Evolutionary conservation across 2,329 filamentous ascomycete genomes (phyloP), one percentile per base, ranked within the genome.

Genomic region (Neocatenulostroma microsporum): DNA sequence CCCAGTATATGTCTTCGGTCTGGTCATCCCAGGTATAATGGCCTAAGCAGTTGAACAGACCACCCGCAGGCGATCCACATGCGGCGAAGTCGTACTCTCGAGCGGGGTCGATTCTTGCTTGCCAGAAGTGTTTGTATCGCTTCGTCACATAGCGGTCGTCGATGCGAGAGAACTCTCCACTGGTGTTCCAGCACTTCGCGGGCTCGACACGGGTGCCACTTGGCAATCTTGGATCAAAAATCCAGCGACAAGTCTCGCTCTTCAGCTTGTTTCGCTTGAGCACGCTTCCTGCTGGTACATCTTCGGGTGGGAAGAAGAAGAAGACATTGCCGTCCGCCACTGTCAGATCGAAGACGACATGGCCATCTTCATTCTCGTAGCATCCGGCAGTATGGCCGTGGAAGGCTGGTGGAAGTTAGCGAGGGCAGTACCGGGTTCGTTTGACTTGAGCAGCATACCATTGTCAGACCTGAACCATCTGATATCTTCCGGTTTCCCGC

Each of bases 81-180:
- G 20, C 21, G 3, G 21, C 23, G 13, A 34, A 34, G 14, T 34
- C 32, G 19, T 34, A 34, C 23, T 25, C 20, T 4, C 32, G 32
- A 9, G 21, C 18, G 13, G 45, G 42, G 21, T 41, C 46, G 13
- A 64, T 46, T 10, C 60, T 62, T 29, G 60, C 61, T 34, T 64
- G 49, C 56, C 63, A 67, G 30, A 66, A 56, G 21, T 57, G 54
- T 14, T 60, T 54, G 42, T 67, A 66, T 2, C 50, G 45, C 15
- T 58, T 56, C 1, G 62, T 61, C 11, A 64, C 49, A 26, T 64
- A 57, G 5, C 66, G 58, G 37, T 69, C 67, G 35, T 70, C 67
- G 13, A 69, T 57, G 15, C 66, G 58, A 0, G 63, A 62, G 45
- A 69, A 68, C 36, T 68, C 66, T 19, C 58, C 55, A 3, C 63